A percentile compares a stretch with the other conserved stretches of the same genome.
Evolutionary conservation across 2,329 filamentous ascomycete species (phyloP).

Genomic region (Alternaria triticimaculans): DNA sequence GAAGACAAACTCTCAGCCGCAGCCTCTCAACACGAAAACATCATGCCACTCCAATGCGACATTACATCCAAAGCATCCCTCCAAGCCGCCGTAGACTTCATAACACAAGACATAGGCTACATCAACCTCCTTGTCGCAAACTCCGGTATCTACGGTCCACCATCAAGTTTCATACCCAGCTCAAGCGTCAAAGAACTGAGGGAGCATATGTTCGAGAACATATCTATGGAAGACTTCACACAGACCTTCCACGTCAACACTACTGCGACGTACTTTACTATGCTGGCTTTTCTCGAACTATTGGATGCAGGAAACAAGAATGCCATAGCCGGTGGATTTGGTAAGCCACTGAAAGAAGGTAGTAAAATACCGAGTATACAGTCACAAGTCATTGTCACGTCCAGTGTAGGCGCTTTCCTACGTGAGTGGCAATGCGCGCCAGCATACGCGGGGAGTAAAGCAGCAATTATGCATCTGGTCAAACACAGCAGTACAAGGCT

Average conservation of each 20-base stretch:
- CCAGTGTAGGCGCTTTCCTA: neutral
- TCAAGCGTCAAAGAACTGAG: neutral
- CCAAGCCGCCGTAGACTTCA: neutral
- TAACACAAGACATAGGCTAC: neutral
- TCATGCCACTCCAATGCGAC: neutral
- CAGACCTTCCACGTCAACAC: slow-evolving; percentile 40
- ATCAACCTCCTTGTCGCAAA: neutral
- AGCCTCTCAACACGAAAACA: neutral
- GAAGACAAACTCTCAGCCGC: neutral
- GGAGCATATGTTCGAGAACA: neutral
- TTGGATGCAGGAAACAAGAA: slow-evolving; percentile 48
- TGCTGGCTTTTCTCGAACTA: slow-evolving; percentile 50
- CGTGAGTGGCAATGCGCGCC: neutral
- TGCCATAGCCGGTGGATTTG: neutral
- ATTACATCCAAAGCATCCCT: neutral
- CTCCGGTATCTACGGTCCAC: neutral
- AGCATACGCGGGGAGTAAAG: neutral
- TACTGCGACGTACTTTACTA: slow-evolving; percentile 49
- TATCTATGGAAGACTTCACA: slow-evolving; percentile 25
- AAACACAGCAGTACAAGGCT: slow-evolving; percentile 55
- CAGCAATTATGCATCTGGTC: slow-evolving; percentile 44
- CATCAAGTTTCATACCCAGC: neutral
- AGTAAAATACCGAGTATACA: neutral
- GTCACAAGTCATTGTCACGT: neutral
- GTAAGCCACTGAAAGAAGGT: neutral